Percentiles rank a stretch among this genome's conserved stretches.
phyloP scores from a whole-genome alignment of 1,284 basidiomycete species.

The Rhodofomes roseus region DNA sequence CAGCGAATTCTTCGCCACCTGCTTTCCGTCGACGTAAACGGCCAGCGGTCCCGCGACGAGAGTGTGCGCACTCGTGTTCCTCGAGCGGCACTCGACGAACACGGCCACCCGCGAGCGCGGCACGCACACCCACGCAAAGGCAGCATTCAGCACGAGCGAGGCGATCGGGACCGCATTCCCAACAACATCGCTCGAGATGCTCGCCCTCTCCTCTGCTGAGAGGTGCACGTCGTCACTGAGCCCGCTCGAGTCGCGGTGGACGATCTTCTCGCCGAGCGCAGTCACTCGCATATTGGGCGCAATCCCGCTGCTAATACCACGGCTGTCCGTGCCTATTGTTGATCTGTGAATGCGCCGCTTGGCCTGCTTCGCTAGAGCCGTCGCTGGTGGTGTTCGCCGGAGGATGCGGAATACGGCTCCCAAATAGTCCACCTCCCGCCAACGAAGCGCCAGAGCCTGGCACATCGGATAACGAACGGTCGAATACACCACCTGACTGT shows the following conservation, averaged over 20 bases:
- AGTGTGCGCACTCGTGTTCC: conserved; percentile 50
- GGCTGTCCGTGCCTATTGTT: background rate
- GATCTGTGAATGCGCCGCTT: background rate
- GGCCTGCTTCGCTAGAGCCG: background rate
- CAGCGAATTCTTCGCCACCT: conserved; percentile 45
- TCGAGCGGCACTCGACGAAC: conserved; percentile 41
- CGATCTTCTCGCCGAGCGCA: background rate
- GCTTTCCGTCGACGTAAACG: conserved; percentile 48
- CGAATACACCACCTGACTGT: background rate
- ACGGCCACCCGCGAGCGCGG: conserved; percentile 44
- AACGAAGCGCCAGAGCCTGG: background rate
- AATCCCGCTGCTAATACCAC: background rate
- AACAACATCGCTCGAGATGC: conserved; percentile 48
- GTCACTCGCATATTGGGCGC: background rate
- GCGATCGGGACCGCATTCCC: conserved; percentile 53
- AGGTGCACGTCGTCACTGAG: background rate
- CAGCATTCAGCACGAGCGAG: conserved; percentile 41
- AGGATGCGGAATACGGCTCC: background rate
- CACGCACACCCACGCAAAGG: conserved; percentile 44
- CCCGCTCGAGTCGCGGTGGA: background rate
- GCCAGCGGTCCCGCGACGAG: conserved; percentile 48
- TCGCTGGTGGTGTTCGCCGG: background rate
- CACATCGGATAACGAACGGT: too few relatives aligned
- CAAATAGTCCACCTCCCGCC: background rate
- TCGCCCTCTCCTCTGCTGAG: conserved; percentile 15